A percentile compares a stretch with the other conserved stretches of the same genome.
phyloP scores from a whole-genome alignment of 345 rosid genomes.

The Ricinus communis region DNA sequence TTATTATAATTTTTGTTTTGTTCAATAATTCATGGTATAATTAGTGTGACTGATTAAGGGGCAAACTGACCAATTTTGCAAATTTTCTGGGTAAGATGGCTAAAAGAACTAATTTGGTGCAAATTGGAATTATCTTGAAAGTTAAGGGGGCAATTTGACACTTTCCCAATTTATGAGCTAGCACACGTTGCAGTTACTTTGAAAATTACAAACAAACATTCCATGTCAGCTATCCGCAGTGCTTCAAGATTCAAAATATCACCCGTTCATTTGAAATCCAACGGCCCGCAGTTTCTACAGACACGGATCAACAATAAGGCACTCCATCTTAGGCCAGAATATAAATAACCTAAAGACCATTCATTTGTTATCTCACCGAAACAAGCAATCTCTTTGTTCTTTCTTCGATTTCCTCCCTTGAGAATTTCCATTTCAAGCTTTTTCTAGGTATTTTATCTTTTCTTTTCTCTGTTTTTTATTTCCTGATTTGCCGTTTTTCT shows the following conservation, averaged over 20 bases:
- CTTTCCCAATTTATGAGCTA: too few species aligned
- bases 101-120: too few species aligned
- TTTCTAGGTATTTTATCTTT: neutral
- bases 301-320: constrained; percentile 1
- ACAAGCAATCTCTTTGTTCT: neutral
- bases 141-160: too few species aligned
- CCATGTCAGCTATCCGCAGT: constrained; percentile 11
- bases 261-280: neutral
- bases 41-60: too few species aligned
- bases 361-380: neutral
- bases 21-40: too few species aligned
- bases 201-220: too few species aligned
- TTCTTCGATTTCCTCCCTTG: neutral
- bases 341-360: neutral
- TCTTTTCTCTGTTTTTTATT: rapidly evolving
- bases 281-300: neutral
- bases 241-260: neutral
- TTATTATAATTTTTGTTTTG: too few species aligned
- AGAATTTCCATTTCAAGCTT: neutral
- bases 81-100: too few species aligned
- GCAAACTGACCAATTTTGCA: too few species aligned
- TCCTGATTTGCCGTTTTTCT: neutral
- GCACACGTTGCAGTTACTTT: too few species aligned
- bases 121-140: too few species aligned
- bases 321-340: neutral